These are phyloP conservation scores for Eucalyptus albens DNA, from an alignment of 345 rosid species.

Conservation along the genomic window DNA sequence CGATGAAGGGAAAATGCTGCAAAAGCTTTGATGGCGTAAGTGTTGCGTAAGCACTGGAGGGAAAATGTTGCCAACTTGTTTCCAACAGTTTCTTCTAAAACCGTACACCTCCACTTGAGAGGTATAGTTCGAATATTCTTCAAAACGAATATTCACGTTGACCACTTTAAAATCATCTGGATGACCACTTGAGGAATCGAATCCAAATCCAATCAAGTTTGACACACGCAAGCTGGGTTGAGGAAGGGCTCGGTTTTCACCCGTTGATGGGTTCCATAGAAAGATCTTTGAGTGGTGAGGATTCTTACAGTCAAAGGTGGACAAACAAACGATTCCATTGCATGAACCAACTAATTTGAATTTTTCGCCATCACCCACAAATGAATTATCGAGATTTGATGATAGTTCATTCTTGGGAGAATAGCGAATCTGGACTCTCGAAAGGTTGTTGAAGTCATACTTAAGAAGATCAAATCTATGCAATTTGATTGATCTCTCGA, in stretches of 20 bases:
- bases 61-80: background rate
- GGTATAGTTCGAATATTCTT: background rate
- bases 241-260: background rate
- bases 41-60: background rate
- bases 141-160: background rate
- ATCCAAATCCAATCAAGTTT: background rate
- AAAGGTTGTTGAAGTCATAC: background rate
- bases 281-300: background rate
- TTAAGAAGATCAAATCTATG: background rate
- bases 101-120: background rate
- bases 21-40: background rate
- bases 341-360: background rate
- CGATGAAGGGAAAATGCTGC: background rate
- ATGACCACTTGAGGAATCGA: background rate
- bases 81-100: background rate
- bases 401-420: background rate
- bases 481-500: background rate
- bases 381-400: background rate
- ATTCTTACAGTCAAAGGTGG: background rate
- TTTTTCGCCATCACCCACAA: background rate
- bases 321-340: background rate
- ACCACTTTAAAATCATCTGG: background rate
- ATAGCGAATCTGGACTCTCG: background rate
- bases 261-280: background rate
- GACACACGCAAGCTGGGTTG: background rate